Evolutionary conservation across 2,329 filamentous ascomycete species (phyloP).

Genomic region (Pseudovirgaria hyperparasitica): DNA sequence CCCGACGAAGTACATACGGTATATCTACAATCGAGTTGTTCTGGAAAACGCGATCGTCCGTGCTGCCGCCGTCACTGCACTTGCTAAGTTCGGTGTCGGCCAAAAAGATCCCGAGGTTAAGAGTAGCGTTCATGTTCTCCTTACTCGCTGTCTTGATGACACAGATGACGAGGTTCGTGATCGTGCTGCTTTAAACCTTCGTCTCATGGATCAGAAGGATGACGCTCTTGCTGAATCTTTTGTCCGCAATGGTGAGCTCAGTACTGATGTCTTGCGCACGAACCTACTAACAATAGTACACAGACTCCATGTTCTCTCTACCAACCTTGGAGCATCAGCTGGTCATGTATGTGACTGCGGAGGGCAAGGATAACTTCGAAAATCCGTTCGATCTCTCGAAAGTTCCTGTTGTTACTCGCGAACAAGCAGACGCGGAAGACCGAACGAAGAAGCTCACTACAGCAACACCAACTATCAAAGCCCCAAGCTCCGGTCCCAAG

Average conservation of each 20-base stretch:
- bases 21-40: slow-evolving; percentile 98
- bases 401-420: slow-evolving; percentile 85
- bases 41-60: slow-evolving; percentile 93
- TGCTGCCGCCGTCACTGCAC: slow-evolving; percentile 84
- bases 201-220: slow-evolving; percentile 85
- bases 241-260: slow-evolving; percentile 69
- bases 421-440: slow-evolving; percentile 93
- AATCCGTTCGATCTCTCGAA: slow-evolving; percentile 80
- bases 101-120: slow-evolving; percentile 96
- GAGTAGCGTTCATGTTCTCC: slow-evolving; percentile 82
- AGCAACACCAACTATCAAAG: slow-evolving; percentile 84
- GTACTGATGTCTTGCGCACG: slow-evolving; percentile 1
- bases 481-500: slow-evolving; percentile 74
- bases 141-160: slow-evolving; percentile 89
- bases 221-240: slow-evolving; percentile 75
- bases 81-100: slow-evolving; percentile 86
- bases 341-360: slow-evolving; percentile 92
- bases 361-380: slow-evolving; percentile 74
- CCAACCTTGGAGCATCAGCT: slow-evolving; percentile 94
- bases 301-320: slow-evolving; percentile 90
- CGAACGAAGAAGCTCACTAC: slow-evolving; percentile 94
- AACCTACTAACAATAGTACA: slow-evolving; percentile 10
- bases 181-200: slow-evolving; percentile 81
- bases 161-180: slow-evolving; percentile 96
- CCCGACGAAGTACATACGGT: slow-evolving; percentile 96